Conservation (phyloP, 805 yeast species). For the Kuraishia piskuri region DNA sequence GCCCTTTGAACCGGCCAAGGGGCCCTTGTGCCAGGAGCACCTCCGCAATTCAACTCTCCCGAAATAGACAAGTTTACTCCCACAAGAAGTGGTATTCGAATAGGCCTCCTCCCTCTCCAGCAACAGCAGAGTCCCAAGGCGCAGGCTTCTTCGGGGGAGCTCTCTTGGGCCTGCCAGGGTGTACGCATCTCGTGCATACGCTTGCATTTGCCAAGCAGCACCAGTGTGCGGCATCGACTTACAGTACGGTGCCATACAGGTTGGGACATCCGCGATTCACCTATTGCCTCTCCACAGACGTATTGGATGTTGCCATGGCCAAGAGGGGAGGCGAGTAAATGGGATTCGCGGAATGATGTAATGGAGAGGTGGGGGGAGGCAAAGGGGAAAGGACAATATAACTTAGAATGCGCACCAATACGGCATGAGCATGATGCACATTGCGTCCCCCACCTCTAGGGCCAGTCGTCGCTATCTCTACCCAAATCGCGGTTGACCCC, state of each 20-base stretch:
- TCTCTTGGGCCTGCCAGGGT: too few relatives aligned
- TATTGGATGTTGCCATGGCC: background rate
- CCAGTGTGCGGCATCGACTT: background rate
- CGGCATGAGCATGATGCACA: background rate
- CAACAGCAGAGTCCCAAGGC: too few relatives aligned
- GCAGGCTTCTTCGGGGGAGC: too few relatives aligned
- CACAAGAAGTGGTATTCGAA: too few relatives aligned
- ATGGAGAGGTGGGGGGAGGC: background rate
- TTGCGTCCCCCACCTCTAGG: background rate
- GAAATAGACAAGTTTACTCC: too few relatives aligned
- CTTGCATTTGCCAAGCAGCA: background rate
- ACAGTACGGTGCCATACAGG: background rate
- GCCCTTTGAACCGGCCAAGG: background rate
- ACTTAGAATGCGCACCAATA: background rate
- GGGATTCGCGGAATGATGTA: background rate
- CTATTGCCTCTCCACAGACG: too few relatives aligned
- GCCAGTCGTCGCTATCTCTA: background rate
- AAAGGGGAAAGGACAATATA: too few relatives aligned
- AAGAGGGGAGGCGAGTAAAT: background rate
- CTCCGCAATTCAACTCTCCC: too few relatives aligned
- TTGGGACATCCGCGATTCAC: background rate
- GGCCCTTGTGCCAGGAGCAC: too few relatives aligned
- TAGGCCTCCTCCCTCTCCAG: too few relatives aligned
- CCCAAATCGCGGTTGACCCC: background rate
- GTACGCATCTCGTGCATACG: background rate